Evolutionary conservation across 2,329 filamentous ascomycete genomes (phyloP), one percentile per base, ranked within the genome.

Genomic region (Alternaria solani): DNA sequence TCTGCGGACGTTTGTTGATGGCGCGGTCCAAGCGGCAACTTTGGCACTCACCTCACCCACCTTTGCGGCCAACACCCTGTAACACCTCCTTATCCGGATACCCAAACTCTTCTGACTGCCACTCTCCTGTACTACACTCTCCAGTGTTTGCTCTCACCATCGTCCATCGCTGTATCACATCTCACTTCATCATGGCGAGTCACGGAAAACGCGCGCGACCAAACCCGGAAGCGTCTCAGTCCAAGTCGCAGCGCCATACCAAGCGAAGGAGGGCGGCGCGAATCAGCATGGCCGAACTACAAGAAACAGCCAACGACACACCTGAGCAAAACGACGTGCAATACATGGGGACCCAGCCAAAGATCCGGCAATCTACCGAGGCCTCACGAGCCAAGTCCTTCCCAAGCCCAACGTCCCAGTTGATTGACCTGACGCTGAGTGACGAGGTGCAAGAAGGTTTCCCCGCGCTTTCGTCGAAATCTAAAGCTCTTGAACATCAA

Each of bases 1-100:
- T 55, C 44, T 18, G 18, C 23, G 26, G 32, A 44, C 52, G 46
- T 51, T 49, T 51, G 51, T 28, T 38, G 38, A 39, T 44, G 28
- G 9, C 1, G 28, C 28, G 52, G 44, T 28, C 32, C 52, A 25
- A 39, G 57, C 52, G 39, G 38, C n/a, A 20, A 23, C 44, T 46
- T 44, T 42, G 28, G 32, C 28, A 54, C 42, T 47, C 39, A 46
- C 34, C 39, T 25, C 6, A n/a, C n/a, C 49, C 26, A 48, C 20
- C 4, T 42, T 11, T 18, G 16, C 26, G 20, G 12, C 26, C 5
- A 38, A 34, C 38, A 38, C 30, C 14, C 49, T 51, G 16, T 26
- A n/a, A 28, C 39, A 20, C 30, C 14, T 28, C 26, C 26, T 34
- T 23, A 12, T 44, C 23, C 26, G 12, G 16, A 38, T n/a, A 12